Evolutionary conservation across 257 asterid genomes (phyloP).

Genomic region (Gentiana macrophylla): DNA sequence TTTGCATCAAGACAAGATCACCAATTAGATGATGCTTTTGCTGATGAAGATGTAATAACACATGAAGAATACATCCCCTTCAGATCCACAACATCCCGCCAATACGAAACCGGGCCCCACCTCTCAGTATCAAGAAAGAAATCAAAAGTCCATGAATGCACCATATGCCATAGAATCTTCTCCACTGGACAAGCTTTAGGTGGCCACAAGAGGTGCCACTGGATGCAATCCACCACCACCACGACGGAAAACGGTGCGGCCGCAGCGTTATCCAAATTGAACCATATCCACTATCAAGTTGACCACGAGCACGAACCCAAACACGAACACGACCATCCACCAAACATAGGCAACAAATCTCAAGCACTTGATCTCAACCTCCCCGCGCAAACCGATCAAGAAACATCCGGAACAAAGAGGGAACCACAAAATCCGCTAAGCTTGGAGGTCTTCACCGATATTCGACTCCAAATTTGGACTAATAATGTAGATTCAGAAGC

Average conservation of each 20-base stretch:
- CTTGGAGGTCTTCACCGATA: constrained; percentile 61
- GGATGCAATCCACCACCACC: constrained; percentile 61
- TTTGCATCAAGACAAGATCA: constrained; percentile 73
- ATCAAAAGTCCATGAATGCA: constrained; percentile 72
- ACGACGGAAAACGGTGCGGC: constrained; percentile 3
- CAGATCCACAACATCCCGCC: constrained; percentile 28
- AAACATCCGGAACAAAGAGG: constrained; percentile 31
- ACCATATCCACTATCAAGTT: constrained; percentile 24
- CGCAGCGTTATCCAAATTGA: constrained; percentile 28
- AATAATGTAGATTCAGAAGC: constrained; percentile 5
- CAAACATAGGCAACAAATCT: constrained; percentile 14
- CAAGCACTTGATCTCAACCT: constrained; percentile 77
- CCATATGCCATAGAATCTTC: constrained; percentile 83
- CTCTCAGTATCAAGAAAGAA: constrained; percentile 42
- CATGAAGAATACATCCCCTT: constrained; percentile 39
- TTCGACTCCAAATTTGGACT: constrained; percentile 44
- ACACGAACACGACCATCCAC: background rate
- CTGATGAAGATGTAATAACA: constrained; percentile 28
- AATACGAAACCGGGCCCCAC: constrained; percentile 31
- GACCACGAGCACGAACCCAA: constrained; percentile 2
- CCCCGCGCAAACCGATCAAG: constrained; percentile 51
- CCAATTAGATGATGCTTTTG: constrained; percentile 11
- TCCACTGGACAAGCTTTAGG: constrained; percentile 91
- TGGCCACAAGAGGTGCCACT: constrained; percentile 93
- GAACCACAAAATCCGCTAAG: constrained; percentile 48